Evolutionary conservation across 148 eudicot genomes (phyloP).

Genomic region (Spergularia bocconei): DNA sequence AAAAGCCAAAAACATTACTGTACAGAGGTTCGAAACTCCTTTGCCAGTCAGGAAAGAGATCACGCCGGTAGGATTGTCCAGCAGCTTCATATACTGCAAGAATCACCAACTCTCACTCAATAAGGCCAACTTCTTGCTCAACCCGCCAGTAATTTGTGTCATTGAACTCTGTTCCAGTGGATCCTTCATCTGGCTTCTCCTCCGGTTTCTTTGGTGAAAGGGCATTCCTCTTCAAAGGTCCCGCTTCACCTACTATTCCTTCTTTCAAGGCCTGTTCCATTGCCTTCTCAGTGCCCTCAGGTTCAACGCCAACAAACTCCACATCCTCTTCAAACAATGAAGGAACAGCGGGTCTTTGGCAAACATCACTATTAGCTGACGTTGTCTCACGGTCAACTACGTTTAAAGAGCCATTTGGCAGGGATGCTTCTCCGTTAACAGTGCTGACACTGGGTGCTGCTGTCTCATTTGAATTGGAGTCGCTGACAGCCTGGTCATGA

Average conservation of each 20-base stretch:
- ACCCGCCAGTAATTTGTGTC: constrained; percentile 95
- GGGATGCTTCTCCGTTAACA: constrained; percentile 29
- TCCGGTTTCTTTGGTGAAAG: constrained; percentile 36
- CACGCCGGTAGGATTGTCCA: background rate
- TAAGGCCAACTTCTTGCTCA: constrained; percentile 79
- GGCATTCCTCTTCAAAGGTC: constrained; percentile 62
- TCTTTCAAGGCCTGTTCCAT: constrained; percentile 96
- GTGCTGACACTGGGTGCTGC: constrained; percentile 20
- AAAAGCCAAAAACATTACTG: constrained; percentile 26
- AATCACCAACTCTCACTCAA: constrained; percentile 44
- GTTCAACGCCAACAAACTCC: constrained; percentile 95
- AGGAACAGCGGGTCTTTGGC: constrained; percentile 45
- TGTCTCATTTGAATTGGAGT: constrained; percentile 30
- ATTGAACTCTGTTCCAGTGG: constrained; percentile 69
- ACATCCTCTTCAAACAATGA: constrained; percentile 97
- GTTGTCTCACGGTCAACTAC: constrained; percentile 30
- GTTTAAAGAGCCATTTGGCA: constrained; percentile 45
- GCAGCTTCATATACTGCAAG: background rate
- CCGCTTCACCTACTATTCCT: constrained; percentile 98
- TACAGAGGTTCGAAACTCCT: constrained; percentile 28
- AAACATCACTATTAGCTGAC: constrained; percentile 31
- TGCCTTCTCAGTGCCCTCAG: constrained; percentile 89
- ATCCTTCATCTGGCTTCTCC: constrained; percentile 46
- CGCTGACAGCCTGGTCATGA: constrained; percentile 23
- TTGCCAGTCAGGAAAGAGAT: constrained; percentile 12